Evolutionary conservation across 2,329 filamentous ascomycete species (phyloP).

Genomic region (Phaeosphaeriaceae sp.): DNA sequence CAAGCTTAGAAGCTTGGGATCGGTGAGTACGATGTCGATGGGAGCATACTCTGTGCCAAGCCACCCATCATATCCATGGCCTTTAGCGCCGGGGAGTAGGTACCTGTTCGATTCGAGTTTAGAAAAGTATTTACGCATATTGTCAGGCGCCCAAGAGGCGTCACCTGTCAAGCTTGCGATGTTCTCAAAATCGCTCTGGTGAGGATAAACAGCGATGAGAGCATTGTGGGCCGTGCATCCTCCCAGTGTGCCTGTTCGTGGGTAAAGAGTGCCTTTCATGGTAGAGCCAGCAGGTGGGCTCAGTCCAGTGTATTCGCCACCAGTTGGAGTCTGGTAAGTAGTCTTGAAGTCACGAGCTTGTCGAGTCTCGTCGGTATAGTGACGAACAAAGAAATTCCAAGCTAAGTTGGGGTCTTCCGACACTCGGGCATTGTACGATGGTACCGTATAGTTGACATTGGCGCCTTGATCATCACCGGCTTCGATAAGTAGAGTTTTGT

Average conservation of each 20-base stretch:
- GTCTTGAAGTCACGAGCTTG: constrained; percentile 66
- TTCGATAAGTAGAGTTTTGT: constrained; percentile 66
- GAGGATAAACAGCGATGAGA: constrained; percentile 64
- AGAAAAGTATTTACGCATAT: constrained; percentile 67
- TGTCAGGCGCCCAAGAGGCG: constrained; percentile 61
- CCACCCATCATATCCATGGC: constrained; percentile 67
- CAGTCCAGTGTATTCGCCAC: constrained; percentile 55
- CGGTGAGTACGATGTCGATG: constrained; percentile 58
- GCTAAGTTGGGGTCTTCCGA: constrained; percentile 63
- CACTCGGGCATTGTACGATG: constrained; percentile 60
- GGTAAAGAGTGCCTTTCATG: constrained; percentile 63
- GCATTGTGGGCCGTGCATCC: constrained; percentile 69
- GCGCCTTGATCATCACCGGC: constrained; percentile 64
- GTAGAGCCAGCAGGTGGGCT: constrained; percentile 60
- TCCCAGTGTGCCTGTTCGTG: constrained; percentile 62
- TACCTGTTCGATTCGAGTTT: constrained; percentile 63
- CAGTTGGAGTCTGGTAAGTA: constrained; percentile 56
- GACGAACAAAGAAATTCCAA: constrained; percentile 70
- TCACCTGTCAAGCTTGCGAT: constrained; percentile 67
- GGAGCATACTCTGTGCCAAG: constrained; percentile 59
- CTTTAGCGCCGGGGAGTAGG: constrained; percentile 49
- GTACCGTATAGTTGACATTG: constrained; percentile 60
- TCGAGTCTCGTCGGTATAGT: constrained; percentile 62
- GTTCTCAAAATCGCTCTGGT: constrained; percentile 65
- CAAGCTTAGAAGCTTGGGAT: constrained; percentile 61